phyloP scores from a whole-genome alignment of 2,329 filamentous ascomycete genomes.

The Ceratocystiopsis minuta region DNA sequence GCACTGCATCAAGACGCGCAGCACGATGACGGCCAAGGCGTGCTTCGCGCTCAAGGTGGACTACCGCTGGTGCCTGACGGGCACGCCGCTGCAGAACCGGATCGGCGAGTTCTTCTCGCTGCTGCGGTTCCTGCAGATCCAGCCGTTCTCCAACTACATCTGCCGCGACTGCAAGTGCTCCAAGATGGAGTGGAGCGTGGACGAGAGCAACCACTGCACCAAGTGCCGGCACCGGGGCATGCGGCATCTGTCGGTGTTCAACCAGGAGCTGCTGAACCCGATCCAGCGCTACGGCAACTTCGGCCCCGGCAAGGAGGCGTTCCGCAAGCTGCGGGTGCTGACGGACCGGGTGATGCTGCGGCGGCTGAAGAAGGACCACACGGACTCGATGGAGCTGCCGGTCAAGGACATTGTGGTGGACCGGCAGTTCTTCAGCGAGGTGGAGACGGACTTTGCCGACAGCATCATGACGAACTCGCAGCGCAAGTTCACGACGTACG shows the following conservation, averaged over 20 bases:
- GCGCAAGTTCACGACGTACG: constrained; percentile 88
- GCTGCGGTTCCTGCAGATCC: constrained; percentile 74
- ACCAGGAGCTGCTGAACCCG: constrained; percentile 79
- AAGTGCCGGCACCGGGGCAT: constrained; percentile 34
- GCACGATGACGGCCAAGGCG: constrained; percentile 81
- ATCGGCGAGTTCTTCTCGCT: constrained; percentile 96
- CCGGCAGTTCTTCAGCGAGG: constrained; percentile 90
- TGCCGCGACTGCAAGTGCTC: constrained; percentile 77
- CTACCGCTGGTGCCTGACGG: constrained; percentile 91
- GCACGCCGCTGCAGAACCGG: constrained; percentile 88
- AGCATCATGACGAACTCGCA: constrained; percentile 89
- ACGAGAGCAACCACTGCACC: constrained; percentile 37
- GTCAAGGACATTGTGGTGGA: constrained; percentile 86
- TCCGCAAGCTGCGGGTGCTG: constrained; percentile 69
- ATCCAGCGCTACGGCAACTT: constrained; percentile 44
- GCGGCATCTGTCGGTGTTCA: constrained; percentile 40
- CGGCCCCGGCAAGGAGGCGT: constrained; percentile 48
- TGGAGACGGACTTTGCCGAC: constrained; percentile 84
- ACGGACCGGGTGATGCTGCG: constrained; percentile 92
- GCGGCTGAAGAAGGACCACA: constrained; percentile 84
- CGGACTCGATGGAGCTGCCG: constrained; percentile 86
- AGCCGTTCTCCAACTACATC: constrained; percentile 82
- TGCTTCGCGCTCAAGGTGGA: constrained; percentile 78
- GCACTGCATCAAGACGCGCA: constrained; percentile 76
- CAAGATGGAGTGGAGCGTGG: constrained; percentile 66